These are phyloP conservation scores for Pythium oligandrum DNA, from an alignment of 352 stramenopile species.

Conservation along the genomic window DNA sequence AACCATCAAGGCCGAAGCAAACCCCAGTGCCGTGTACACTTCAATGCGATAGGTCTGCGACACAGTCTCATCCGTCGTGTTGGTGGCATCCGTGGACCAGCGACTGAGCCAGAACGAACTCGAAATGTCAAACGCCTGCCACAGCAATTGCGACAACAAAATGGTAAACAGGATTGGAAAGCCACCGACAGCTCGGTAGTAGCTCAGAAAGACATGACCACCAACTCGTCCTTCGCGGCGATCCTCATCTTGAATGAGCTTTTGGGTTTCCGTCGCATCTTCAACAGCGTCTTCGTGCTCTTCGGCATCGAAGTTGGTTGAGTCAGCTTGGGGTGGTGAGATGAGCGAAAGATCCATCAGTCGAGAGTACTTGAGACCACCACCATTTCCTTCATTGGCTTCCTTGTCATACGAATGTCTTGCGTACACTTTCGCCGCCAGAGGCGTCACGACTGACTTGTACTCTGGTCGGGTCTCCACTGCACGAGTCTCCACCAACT, in stretches of 20 bases:
- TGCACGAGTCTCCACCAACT: conserved; percentile 1
- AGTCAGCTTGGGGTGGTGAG: not conserved
- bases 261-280: too few species aligned
- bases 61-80: not conserved
- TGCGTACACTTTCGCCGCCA: too few species aligned
- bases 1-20: not conserved
- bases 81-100: conserved; percentile 47
- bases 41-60: not conserved
- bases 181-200: conserved; percentile 17
- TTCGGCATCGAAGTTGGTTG: not conserved
- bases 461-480: not conserved
- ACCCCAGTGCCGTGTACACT: not conserved
- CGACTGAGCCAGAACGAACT: conserved; percentile 89
- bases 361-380: too few species aligned
- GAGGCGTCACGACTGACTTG: too few species aligned
- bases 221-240: conserved; percentile 16
- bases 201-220: conserved; percentile 9
- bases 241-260: conserved; percentile 22
- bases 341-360: not conserved
- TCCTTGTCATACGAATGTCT: too few species aligned
- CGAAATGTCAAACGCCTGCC: conserved; percentile 63
- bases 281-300: not conserved
- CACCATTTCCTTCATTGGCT: too few species aligned
- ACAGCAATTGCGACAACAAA: conserved; percentile 23
- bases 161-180: not conserved